Conservation (phyloP, 179 eudicot species). For the Silene vulgaris region DNA sequence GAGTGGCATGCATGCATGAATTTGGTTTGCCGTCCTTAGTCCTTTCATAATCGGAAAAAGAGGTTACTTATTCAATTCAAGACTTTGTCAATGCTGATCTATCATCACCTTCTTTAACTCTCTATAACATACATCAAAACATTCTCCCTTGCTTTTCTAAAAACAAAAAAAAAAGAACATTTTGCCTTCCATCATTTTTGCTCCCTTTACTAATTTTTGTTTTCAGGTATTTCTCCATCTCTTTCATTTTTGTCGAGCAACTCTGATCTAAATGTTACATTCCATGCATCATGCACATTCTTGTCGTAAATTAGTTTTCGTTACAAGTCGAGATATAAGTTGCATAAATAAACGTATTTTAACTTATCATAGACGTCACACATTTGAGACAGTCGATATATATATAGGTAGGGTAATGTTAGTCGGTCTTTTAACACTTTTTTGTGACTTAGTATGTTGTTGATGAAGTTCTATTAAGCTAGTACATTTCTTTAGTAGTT, state of each 20-base stretch:
- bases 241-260: neutral
- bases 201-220: neutral
- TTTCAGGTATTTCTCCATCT: constrained; percentile 25
- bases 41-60: neutral
- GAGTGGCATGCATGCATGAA: neutral
- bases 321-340: too few species aligned
- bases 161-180: too few species aligned
- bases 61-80: neutral
- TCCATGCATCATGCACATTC: neutral
- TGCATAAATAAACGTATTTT: too few species aligned
- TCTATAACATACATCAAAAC: constrained; percentile 26
- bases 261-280: too few species aligned
- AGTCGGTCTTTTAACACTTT: too few species aligned
- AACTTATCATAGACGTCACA: too few species aligned
- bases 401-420: too few species aligned
- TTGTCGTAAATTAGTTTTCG: too few species aligned
- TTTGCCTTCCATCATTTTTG: constrained; percentile 16
- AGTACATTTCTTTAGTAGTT: too few species aligned
- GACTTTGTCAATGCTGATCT: constrained; percentile 23
- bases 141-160: constrained; percentile 18
- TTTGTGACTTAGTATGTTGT: too few species aligned
- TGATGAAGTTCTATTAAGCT: too few species aligned
- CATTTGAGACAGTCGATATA: too few species aligned
- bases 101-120: constrained; percentile 14
- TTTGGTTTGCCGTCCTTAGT: constrained; percentile 13